Conservation (phyloP, 139 green algal species). For the Chlamydomonas applanata region DNA sequence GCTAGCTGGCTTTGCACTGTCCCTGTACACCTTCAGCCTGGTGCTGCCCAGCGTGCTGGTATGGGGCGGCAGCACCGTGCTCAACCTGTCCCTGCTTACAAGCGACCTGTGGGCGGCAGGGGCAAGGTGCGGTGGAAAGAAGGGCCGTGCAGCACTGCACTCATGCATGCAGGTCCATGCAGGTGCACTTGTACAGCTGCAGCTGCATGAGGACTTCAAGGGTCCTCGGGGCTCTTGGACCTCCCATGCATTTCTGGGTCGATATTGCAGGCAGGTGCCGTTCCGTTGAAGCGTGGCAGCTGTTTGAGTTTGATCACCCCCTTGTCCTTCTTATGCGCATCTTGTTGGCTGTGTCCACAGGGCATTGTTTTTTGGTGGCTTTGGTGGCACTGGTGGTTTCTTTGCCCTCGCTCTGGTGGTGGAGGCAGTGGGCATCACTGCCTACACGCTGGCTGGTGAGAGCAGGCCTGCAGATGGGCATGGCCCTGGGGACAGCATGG, state of each 20-base stretch:
- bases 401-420: conserved; percentile 24
- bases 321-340: too few relatives aligned
- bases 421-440: conserved; percentile 25
- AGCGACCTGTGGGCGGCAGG: conserved; percentile 30
- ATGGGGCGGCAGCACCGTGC: conserved; percentile 35
- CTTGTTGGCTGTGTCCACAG: too few relatives aligned
- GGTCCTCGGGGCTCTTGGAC: too few relatives aligned
- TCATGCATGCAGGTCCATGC: too few relatives aligned
- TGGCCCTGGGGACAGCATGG: too few relatives aligned
- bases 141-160: too few relatives aligned
- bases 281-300: neutral
- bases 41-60: conserved; percentile 45
- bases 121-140: conserved; percentile 9
- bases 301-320: too few relatives aligned
- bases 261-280: neutral
- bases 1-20: conserved; percentile 44
- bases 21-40: conserved; percentile 70
- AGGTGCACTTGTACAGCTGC: too few relatives aligned
- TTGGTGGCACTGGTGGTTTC: conserved; percentile 27
- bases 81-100: conserved; percentile 81
- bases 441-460: conserved; percentile 22
- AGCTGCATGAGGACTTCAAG: too few relatives aligned
- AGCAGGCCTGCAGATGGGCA: neutral
- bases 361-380: conserved; percentile 58
- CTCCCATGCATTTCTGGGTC: too few relatives aligned